phyloP scores from a whole-genome alignment of 129 eudicot species.

The Centrapalus pauciflorus region DNA sequence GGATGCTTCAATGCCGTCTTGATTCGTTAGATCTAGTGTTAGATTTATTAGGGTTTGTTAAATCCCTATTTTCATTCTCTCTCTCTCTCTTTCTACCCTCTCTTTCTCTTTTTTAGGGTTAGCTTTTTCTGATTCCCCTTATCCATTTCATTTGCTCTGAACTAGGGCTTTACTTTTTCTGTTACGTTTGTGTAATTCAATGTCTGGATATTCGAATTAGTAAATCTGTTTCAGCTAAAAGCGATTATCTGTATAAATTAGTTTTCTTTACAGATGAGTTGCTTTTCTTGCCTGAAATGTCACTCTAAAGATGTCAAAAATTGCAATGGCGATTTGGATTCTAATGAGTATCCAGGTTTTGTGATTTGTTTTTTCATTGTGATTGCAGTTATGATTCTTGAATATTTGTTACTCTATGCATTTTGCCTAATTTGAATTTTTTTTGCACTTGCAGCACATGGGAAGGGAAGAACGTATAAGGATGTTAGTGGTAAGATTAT shows the following conservation, averaged over 20 bases:
- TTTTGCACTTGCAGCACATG: conserved; percentile 20
- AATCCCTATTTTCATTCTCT: too few relatives aligned
- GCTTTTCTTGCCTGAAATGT: conserved; percentile 27
- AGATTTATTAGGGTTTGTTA: not conserved
- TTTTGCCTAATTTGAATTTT: conserved; percentile 1
- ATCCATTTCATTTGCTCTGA: not conserved
- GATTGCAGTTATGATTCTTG: not conserved
- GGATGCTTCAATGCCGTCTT: not conserved
- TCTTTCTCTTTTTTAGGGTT: not conserved
- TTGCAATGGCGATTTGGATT: conserved; percentile 12
- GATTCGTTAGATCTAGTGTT: conserved; percentile 15
- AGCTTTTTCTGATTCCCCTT: conserved; percentile 6
- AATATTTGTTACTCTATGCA: not conserved
- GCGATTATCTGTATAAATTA: not conserved
- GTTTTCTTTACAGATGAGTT: conserved; percentile 9
- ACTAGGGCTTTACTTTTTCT: not conserved
- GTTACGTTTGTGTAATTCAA: not conserved
- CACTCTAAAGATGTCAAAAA: conserved; percentile 16
- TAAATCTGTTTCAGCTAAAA: not conserved
- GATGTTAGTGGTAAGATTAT: conserved; percentile 31
- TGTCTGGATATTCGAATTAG: not conserved
- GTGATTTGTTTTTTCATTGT: not conserved
- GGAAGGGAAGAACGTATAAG: conserved; percentile 30
- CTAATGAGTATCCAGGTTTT: conserved; percentile 7
- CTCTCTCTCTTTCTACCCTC: not conserved